These are phyloP conservation scores for Lunularia cruciata DNA, from an alignment of 225 moss, liverwort and hornwort genomes.

Conservation along the genomic window DNA sequence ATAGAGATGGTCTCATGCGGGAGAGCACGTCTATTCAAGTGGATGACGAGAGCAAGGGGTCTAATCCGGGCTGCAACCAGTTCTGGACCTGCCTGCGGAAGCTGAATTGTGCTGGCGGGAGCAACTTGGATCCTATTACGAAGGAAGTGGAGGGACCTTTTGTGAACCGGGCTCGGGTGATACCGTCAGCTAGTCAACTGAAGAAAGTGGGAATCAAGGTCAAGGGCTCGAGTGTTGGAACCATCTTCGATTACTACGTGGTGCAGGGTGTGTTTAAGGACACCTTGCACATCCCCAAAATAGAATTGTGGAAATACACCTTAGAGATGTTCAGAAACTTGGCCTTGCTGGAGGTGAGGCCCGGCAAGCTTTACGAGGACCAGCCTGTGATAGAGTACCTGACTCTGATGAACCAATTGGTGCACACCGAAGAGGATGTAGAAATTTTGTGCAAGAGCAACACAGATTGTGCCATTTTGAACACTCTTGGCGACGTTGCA, in stretches of 20 bases:
- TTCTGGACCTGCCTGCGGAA: constrained; percentile 5
- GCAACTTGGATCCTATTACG: constrained; percentile 3
- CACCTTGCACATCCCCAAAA: constrained; percentile 14
- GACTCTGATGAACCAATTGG: constrained; percentile 17
- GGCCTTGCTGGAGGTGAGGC: constrained; percentile 19
- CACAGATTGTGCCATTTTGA: constrained; percentile 6
- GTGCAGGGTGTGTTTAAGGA: constrained; percentile 16
- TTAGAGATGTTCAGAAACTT: constrained; percentile 24
- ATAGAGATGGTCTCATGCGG: constrained; percentile 1
- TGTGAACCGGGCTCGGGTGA: neutral
- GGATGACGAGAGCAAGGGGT: constrained; percentile 1
- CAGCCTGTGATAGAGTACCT: constrained; percentile 20
- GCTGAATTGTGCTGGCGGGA: constrained; percentile 4
- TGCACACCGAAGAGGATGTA: constrained; percentile 18
- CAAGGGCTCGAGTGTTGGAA: constrained; percentile 11
- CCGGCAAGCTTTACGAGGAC: constrained; percentile 15
- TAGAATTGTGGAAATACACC: constrained; percentile 9
- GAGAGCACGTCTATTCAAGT: constrained; percentile 2
- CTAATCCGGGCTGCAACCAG: neutral
- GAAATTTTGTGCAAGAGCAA: constrained; percentile 3
- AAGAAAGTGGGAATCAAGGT: constrained; percentile 22
- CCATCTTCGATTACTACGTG: constrained; percentile 16
- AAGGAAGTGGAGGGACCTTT: constrained; percentile 8
- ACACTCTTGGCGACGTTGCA: constrained; percentile 15
- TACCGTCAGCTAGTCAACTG: constrained; percentile 19